phyloP scores from a whole-genome alignment of 2,329 filamentous ascomycete species.

The Cladophialophora chaetospira region DNA sequence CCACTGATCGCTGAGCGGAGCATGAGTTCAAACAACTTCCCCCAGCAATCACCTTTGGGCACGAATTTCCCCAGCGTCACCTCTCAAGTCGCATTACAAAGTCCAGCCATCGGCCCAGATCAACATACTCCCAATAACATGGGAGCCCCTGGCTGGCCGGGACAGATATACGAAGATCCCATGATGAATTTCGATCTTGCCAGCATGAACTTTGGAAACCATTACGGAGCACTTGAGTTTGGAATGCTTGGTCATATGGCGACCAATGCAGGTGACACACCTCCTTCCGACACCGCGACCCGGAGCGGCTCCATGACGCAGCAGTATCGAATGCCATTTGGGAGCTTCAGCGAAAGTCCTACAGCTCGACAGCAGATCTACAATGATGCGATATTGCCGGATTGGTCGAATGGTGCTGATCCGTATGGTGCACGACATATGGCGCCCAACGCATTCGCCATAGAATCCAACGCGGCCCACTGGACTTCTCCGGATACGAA shows the following conservation, averaged over 20 bases:
- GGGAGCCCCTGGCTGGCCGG: conserved; percentile 44
- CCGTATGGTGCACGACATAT: conserved; percentile 42
- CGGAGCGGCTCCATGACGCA: conserved; percentile 48
- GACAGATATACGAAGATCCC: conserved; percentile 79
- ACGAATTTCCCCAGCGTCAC: conserved; percentile 65
- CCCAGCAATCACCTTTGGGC: conserved; percentile 72
- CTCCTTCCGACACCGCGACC: conserved; percentile 64
- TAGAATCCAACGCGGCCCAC: conserved; percentile 59
- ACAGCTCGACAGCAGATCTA: conserved; percentile 45
- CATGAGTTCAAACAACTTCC: conserved; percentile 56
- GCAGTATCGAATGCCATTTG: conserved; percentile 41
- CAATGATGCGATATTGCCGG: conserved; percentile 47
- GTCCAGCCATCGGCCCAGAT: conserved; percentile 43
- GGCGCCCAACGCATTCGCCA: conserved; percentile 61
- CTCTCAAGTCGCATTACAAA: conserved; percentile 42
- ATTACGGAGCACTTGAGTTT: conserved; percentile 94
- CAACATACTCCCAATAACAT: conserved; percentile 38
- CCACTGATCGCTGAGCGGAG: conserved; percentile 49
- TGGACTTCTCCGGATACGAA: conserved; percentile 61
- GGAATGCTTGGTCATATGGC: conserved; percentile 96
- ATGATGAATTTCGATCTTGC: conserved; percentile 96
- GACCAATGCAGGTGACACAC: conserved; percentile 79
- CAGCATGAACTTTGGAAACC: conserved; percentile 91
- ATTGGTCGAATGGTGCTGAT: conserved; percentile 47
- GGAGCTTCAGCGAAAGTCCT: conserved; percentile 49